Conservation (phyloP, 352 stramenopile species). For the Pythium brachiatum region DNA sequence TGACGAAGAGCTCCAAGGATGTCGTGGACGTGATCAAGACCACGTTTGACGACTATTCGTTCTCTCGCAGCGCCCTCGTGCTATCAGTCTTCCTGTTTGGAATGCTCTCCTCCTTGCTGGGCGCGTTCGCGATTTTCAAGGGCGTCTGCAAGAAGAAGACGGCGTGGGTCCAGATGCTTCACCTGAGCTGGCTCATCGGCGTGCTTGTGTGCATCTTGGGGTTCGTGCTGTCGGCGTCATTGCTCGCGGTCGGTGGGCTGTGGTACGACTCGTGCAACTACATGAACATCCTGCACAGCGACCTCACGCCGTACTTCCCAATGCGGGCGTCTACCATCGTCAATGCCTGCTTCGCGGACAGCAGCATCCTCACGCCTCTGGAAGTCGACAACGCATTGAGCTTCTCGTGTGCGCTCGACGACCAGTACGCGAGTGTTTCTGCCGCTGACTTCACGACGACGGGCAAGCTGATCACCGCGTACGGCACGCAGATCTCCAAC, state of each 20-base stretch:
- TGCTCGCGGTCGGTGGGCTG: conserved; percentile 71
- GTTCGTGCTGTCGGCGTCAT: conserved; percentile 66
- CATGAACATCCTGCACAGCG: conserved; percentile 71
- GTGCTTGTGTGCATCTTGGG: conserved; percentile 77
- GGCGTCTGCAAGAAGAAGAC: conserved; percentile 73
- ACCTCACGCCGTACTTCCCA: conserved; percentile 74
- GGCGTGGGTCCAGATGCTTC: conserved; percentile 71
- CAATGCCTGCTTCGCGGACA: conserved; percentile 75
- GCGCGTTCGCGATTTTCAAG: conserved; percentile 69
- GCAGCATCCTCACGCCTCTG: conserved; percentile 52
- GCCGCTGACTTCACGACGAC: conserved; percentile 40
- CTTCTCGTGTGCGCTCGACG: conserved; percentile 68
- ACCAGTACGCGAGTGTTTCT: conserved; percentile 49
- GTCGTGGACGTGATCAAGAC: conserved; percentile 51
- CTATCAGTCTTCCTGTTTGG: conserved; percentile 78
- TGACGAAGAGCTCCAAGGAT: conserved; percentile 57
- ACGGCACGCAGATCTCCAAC: conserved; percentile 46
- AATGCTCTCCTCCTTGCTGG: conserved; percentile 61
- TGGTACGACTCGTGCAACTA: conserved; percentile 84
- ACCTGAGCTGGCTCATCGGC: conserved; percentile 70
- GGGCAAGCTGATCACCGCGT: conserved; percentile 35
- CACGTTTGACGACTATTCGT: conserved; percentile 79
- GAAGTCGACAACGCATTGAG: conserved; percentile 42
- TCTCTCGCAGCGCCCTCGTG: conserved; percentile 67
- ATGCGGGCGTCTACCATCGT: conserved; percentile 51